Evolutionary conservation across 192 early-diverging fungal genomes (phyloP), one percentile per base, ranked within the genome.

Genomic region (Coemansia sp.): DNA sequence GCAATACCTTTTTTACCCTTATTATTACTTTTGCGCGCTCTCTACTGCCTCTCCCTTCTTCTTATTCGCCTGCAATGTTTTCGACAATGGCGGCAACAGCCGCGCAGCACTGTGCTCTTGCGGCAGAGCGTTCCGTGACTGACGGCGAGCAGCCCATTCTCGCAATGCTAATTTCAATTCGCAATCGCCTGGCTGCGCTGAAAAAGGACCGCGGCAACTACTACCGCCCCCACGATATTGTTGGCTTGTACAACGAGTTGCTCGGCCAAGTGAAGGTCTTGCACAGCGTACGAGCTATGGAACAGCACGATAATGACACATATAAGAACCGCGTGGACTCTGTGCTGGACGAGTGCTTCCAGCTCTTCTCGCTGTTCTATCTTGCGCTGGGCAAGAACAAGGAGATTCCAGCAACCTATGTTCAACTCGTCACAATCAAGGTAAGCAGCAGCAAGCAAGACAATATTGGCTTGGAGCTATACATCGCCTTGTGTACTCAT

Each of bases 391-490:
- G 91, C 37, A 91, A 89, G 64, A 91, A 87, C 68, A 86, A 87
- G 58, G 91, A 93, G 69, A 86, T 89, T 59, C 90, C 91, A 7
- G 91, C 91, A 12, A 87, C 87, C 1, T 91, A 93, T 71, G 91
- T 87, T 0, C 91, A 93, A 60, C 77, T 93, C 45, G 85, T 89
- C 0, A 91, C 91, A 5, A 87, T 93, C 49, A 91, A 91, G 83
- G 77, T 80, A 74, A 36, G 51, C 31, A 35, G 17, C n/a, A n/a
- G n/a, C n/a, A n/a, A n/a, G n/a, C n/a, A n/a, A n/a, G n/a, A n/a
- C n/a, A n/a, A n/a, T n/a, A n/a, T n/a, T n/a, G n/a, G n/a, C n/a
- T n/a, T n/a, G n/a, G n/a, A n/a, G n/a, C n/a, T n/a, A n/a, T n/a
- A n/a, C n/a, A n/a, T n/a, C n/a, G n/a, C n/a, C n/a, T n/a, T n/a